phyloP scores from a whole-genome alignment of 345 rosid species.

The Aquilaria sinensis region DNA sequence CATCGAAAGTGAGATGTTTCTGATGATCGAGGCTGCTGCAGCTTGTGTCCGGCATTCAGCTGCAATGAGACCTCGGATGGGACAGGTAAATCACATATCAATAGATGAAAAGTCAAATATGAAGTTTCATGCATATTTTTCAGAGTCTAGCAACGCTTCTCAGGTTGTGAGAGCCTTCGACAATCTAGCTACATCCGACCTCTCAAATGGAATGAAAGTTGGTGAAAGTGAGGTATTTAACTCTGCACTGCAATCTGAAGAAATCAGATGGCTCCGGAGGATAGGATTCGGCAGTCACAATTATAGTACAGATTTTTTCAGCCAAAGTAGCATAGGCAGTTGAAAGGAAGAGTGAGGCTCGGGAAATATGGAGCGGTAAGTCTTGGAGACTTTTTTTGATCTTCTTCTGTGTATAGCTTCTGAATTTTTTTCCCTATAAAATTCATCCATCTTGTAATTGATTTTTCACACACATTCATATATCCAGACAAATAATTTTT shows the following conservation, averaged over 20 bases:
- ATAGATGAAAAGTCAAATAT: neutral
- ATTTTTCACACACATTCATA: neutral
- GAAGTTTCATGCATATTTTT: neutral
- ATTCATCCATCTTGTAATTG: conserved; percentile 30
- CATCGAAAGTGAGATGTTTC: conserved; percentile 61
- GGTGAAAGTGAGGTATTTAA: conserved; percentile 80
- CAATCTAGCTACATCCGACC: conserved; percentile 56
- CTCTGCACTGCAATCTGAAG: conserved; percentile 75
- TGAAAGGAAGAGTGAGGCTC: conserved; percentile 19
- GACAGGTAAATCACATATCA: conserved; percentile 44
- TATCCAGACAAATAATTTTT: too few relatives aligned
- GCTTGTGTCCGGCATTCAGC: conserved; percentile 91
- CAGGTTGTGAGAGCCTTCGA: conserved; percentile 91
- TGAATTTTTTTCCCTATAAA: neutral
- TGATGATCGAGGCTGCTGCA: conserved; percentile 85
- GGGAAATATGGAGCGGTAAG: conserved; percentile 26
- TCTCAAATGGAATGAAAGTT: conserved; percentile 81
- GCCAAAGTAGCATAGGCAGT: conserved; percentile 26
- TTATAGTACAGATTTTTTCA: conserved; percentile 66
- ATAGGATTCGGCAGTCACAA: conserved; percentile 89
- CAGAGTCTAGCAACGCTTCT: conserved; percentile 15
- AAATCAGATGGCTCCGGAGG: conserved; percentile 77
- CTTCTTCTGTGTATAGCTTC: neutral
- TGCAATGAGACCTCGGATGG: conserved; percentile 88
- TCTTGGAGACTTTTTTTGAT: too few relatives aligned